Evolutionary conservation across 306 rosid genomes (phyloP).

Genomic region (Sphenostylis stenocarpa): DNA sequence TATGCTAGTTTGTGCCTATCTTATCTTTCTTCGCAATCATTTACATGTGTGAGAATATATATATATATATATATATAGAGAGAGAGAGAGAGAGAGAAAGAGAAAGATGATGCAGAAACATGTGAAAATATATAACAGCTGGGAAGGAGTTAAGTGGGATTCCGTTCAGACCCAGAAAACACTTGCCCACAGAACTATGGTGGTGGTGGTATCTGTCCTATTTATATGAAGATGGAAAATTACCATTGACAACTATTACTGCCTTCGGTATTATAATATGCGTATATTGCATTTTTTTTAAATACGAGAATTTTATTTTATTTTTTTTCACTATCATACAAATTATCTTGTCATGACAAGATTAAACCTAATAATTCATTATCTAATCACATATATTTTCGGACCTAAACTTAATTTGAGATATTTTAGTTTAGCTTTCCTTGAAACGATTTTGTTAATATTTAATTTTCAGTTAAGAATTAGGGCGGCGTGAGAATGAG

Average conservation of each 20-base stretch:
- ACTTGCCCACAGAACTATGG: background rate
- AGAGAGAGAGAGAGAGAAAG: no score
- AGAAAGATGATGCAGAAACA: background rate
- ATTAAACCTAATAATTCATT: no score
- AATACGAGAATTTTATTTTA: no score
- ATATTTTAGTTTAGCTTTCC: no score
- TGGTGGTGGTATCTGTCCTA: background rate
- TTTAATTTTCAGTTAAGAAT: no score
- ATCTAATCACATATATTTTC: no score
- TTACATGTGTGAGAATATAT: background rate
- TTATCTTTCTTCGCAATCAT: background rate
- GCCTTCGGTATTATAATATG: no score
- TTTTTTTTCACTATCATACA: no score
- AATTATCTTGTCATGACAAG: no score
- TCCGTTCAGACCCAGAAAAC: conserved; percentile 31
- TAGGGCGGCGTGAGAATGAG: background rate
- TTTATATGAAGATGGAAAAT: conserved; percentile 11
- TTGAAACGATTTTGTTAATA: background rate
- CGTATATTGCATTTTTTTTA: no score
- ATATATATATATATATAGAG: no score
- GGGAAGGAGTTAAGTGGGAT: background rate
- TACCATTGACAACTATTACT: background rate
- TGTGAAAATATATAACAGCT: background rate
- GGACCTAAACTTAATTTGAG: no score
- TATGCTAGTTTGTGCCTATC: background rate